Conservation (phyloP, 768 basidiomycete genomes). For the Piloderma croceum region DNA sequence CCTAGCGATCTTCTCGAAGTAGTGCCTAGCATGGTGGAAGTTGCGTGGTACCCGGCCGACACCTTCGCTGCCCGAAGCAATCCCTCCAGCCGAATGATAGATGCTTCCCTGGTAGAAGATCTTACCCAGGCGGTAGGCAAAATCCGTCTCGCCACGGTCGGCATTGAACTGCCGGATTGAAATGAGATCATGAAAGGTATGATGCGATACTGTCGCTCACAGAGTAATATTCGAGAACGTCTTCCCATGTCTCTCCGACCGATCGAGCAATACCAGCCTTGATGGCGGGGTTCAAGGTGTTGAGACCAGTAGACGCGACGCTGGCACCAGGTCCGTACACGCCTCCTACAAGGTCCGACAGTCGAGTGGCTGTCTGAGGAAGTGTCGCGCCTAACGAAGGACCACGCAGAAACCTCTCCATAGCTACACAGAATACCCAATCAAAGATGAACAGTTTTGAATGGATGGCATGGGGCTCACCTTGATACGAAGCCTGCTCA, state of each 20-base stretch:
- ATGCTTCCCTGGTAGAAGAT: slow-evolving; percentile 96
- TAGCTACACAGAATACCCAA: slow-evolving; percentile 43
- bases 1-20: slow-evolving; percentile 81
- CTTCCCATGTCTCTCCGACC: slow-evolving; percentile 92
- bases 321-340: slow-evolving; percentile 95
- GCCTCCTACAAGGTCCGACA: slow-evolving; percentile 89
- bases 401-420: slow-evolving; percentile 74
- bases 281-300: slow-evolving; percentile 67
- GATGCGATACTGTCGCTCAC: no score
- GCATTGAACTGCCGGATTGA: slow-evolving; percentile 73
- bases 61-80: slow-evolving; percentile 85
- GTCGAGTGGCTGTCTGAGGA: slow-evolving; percentile 69
- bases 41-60: slow-evolving; percentile 83
- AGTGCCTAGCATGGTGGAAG: slow-evolving; percentile 67
- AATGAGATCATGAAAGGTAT: no score
- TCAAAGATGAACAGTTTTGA: background rate
- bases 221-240: slow-evolving; percentile 87
- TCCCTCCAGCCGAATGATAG: slow-evolving; percentile 73
- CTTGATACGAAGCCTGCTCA: slow-evolving; percentile 80
- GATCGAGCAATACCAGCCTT: slow-evolving; percentile 78
- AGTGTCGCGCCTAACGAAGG: slow-evolving; percentile 89
- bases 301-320: slow-evolving; percentile 81
- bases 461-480: slow-evolving; percentile 31
- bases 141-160: slow-evolving; percentile 83
- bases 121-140: slow-evolving; percentile 89